Base-by-base conservation (phyloP, 108 stramenopile genomes). In the Cyclotella sp. region DNA sequence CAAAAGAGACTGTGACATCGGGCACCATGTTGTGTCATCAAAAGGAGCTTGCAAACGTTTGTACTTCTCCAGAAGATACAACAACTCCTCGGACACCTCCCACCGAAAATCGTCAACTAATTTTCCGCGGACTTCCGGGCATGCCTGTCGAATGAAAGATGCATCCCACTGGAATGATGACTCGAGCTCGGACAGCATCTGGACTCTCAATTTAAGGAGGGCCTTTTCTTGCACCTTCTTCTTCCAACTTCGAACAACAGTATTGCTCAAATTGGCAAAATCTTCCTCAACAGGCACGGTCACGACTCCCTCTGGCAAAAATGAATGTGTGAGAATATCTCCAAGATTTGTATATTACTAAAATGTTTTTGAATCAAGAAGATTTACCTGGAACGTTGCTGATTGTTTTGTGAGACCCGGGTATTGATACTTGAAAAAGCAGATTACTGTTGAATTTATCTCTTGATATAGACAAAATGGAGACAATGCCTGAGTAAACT, bases 61-160 rank as follows among this genome's bases (percentile, higher is more conserved):
- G 53, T 77, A 12, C 55, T 64, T 77, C 8, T n/a, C 28, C 18
- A 77, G 62, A 13, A 63, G 16, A 49, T 45, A 77, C 8, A 77
- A 61, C 19, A 77, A 22, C 54, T 77, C 77, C 60, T 77, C 77
- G 12, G 69, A 68, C 0, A 63, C 19, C 28, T 77, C 77, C 77
- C 77, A 70, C 55, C 9, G 45, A 27, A 63, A 67, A 26, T 65
- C 53, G 3, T 67, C 15, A 8, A 75, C 9, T 7, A 57, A n/a
- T 55, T 67, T 49, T 30, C 42, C 26, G 0, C 30, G 24, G 27
- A 66, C 26, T 28, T 14, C 24, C 21, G 64, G 47, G 46, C 53
- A 64, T 47, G 63, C 34, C 16, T 42, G 29, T 27, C 24, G 7
- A 15, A 59, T 11, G 51, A 67, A 67, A 21, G 45, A 42, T 45